Base-by-base conservation (phyloP, 108 stramenopile genomes). In the Epithemia pelagica region DNA sequence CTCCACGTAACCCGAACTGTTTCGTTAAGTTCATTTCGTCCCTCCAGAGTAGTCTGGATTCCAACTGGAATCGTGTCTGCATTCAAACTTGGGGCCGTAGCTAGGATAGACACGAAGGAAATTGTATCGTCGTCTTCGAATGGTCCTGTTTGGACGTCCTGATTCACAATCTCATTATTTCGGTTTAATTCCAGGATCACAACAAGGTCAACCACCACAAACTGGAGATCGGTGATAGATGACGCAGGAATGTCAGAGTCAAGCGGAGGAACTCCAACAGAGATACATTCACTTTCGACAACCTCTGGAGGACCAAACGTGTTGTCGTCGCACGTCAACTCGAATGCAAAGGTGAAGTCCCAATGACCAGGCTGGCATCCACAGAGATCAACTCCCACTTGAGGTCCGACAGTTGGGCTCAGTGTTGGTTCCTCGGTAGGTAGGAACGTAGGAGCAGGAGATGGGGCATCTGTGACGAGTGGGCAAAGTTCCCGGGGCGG, bases 261-360 rank as follows among this genome's bases (percentile, higher is more conserved):
- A n/a, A n/a, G n/a, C n/a, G n/a, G n/a, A n/a, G 37, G 37, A 46
- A 46, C 15, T 15, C 37, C 37, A 46, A 15, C 15, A 5, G 15
- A 5, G 37, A 46, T 46, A 15, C 52, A 66, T 1, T 52, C 25
- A 37, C 28, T 54, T 28, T 63, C 62, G 31, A 28, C 52, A 27
- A 66, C 27, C 7, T 53, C 52, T 2, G 65, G 26, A 1, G 26
- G 46, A 7, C 54, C 65, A 10, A 52, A 37, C 15, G 52, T 28
- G 24, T 27, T 25, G 52, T 66, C 52, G 19, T 55, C 54, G 65
- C 65, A 66, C 7, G 26, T 31, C 7, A 66, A 55, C 21, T 3
- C 54, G 59, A 68, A 68, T 22, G 58, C 67, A 29, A 68, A 59
- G 23, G 57, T 68, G 23, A 68, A 68, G 29, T 68, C 67, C 22